Base-by-base conservation (phyloP, 2,329 filamentous ascomycete genomes). In the Pezicula radicicola region DNA sequence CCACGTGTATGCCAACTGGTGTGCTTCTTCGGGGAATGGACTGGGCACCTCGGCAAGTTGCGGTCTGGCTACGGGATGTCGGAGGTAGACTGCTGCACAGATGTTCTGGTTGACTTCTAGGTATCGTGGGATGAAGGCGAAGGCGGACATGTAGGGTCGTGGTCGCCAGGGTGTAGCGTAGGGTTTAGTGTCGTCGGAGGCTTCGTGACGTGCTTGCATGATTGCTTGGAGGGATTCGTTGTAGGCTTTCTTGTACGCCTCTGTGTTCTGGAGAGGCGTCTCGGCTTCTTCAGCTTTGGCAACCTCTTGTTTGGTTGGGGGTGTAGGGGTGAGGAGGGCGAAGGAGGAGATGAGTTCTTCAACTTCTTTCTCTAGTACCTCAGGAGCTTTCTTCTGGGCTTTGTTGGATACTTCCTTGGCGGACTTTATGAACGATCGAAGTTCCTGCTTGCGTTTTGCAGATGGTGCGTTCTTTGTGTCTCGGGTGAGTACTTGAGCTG, bases 51-150 rank as follows among this genome's bases (percentile, higher is more conserved):
- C 94, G 4, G 88, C 85, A 59, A 83, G 65, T 10, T 92, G 91
- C 3, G 87, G 87, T 55, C 92, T 80, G 25, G 91, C 94, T 41
- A 97, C 93, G 0, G 94, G 94, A 75, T 99, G 93, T 52, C 94
- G 82, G 56, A 99, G 75, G 70, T 99, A 99, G 39, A 99, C 91
- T 10, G 94, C 94, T 1, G 92, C 87, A 72, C 94, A 99, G 63
- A 97, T 88, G 66, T 92, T 95, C 71, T 96, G 94, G 77, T 97
- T 97, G 62, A 99, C 94, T 74, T 99, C 95, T 55, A 99, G 82
- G 70, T 97, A 99, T 49, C 89, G 79, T 10, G 94, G 94, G 60
- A 99, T 91, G 71, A 96, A 97, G 21, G 92, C 91, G 71, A 99
- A 99, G 0, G 92, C 85, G 48, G 83, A 79, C 89, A 99, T 95